Evolutionary conservation across 2,329 filamentous ascomycete genomes (phyloP).

Genomic region (Curvularia verruculosa): DNA sequence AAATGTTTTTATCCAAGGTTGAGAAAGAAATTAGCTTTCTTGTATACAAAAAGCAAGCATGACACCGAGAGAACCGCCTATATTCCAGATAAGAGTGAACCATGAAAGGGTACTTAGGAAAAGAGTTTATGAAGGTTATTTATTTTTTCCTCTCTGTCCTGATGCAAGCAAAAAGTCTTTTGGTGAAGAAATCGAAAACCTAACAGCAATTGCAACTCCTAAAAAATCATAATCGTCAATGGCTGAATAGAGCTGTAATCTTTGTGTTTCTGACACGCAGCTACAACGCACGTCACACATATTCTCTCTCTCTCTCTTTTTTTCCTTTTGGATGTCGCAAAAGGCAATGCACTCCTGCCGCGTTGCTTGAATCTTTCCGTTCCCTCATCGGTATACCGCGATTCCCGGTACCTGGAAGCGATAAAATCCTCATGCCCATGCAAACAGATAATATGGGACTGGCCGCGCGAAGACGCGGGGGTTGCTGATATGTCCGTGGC

Average conservation of each 20-base stretch:
- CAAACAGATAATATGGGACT: neutral
- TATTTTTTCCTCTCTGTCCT: neutral
- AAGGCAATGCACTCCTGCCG: neutral
- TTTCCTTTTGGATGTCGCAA: neutral
- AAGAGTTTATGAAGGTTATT: neutral
- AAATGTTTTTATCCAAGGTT: neutral
- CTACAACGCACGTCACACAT: neutral
- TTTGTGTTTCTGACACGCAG: neutral
- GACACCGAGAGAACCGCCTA: neutral
- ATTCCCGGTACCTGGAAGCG: neutral
- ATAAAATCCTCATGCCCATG: neutral
- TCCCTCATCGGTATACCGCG: neutral
- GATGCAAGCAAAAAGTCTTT: neutral
- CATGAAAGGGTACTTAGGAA: neutral
- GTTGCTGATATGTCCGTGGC: neutral
- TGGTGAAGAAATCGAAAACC: neutral
- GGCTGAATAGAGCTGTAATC: too few species aligned
- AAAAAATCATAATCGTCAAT: neutral
- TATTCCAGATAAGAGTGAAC: neutral
- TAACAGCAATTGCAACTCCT: neutral
- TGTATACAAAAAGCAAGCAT: neutral
- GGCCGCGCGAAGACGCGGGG: neutral
- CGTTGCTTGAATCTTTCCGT: neutral
- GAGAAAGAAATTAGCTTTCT: neutral
- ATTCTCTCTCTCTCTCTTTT: too few species aligned